Conservation (phyloP, 2,329 filamentous ascomycete species). For the Rhinocladiella similis region DNA sequence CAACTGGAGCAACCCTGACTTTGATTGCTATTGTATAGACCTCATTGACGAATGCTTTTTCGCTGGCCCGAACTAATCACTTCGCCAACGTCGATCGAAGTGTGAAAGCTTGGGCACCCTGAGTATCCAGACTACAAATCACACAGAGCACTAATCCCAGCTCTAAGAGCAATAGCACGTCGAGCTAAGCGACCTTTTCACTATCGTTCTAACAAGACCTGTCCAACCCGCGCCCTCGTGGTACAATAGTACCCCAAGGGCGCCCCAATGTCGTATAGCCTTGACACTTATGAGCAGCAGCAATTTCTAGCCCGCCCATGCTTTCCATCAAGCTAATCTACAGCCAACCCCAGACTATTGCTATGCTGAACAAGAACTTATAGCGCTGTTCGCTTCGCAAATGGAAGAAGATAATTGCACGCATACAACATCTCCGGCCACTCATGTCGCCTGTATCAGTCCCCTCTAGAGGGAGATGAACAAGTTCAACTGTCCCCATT, state of each 20-base stretch:
- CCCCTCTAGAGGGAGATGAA: too few relatives aligned
- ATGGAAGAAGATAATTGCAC: neutral
- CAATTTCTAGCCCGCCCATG: neutral
- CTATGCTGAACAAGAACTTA: neutral
- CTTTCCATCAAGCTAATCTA: neutral
- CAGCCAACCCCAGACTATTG: neutral
- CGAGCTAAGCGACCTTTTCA: neutral
- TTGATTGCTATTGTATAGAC: neutral
- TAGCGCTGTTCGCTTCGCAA: neutral
- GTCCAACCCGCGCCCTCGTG: neutral
- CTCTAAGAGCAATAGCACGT: too few relatives aligned
- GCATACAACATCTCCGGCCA: neutral
- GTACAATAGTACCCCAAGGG: neutral
- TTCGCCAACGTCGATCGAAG: neutral
- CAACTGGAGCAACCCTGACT: neutral
- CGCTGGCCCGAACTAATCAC: neutral
- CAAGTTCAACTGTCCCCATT: neutral
- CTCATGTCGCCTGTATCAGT: neutral
- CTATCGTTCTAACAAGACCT: neutral
- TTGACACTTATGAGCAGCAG: neutral
- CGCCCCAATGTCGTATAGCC: neutral
- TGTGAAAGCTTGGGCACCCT: neutral
- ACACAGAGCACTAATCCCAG: neutral
- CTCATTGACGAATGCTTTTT: neutral
- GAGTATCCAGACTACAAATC: neutral